These are phyloP conservation scores for Fusarium veterinarium DNA, from an alignment of 2,329 filamentous ascomycete species.

Conservation along the genomic window DNA sequence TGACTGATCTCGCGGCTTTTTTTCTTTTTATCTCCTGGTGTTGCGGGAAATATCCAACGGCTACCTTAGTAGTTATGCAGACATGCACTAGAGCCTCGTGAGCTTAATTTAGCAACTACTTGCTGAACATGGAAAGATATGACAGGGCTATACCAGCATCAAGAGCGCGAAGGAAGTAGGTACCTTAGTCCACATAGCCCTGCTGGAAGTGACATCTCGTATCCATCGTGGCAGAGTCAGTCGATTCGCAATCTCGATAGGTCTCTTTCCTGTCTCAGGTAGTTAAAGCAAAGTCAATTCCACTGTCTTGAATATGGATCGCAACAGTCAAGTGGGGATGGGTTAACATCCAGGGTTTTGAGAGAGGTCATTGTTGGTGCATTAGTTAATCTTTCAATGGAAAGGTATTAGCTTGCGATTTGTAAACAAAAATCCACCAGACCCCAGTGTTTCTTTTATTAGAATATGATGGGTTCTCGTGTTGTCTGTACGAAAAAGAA, in stretches of 20 bases:
- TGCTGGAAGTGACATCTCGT: not conserved
- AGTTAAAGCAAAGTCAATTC: not conserved
- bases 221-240: not conserved
- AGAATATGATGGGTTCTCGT: constrained; percentile 13
- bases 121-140: not conserved
- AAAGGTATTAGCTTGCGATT: not conserved
- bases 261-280: not conserved
- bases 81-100: not conserved
- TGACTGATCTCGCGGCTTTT: not conserved
- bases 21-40: not conserved
- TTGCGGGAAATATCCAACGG: not conserved
- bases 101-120: constrained; percentile 2
- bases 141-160: not conserved
- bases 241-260: not conserved
- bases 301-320: not conserved
- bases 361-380: not conserved
- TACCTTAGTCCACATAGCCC: not conserved
- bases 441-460: constrained; percentile 12
- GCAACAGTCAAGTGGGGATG: not conserved
- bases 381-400: not conserved
- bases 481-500: constrained; percentile 19
- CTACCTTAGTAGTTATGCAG: not conserved
- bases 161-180: not conserved
- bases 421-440: not conserved
- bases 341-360: not conserved